Conservation (phyloP, 2,329 filamentous ascomycete species). For the Fusarium albidum region DNA sequence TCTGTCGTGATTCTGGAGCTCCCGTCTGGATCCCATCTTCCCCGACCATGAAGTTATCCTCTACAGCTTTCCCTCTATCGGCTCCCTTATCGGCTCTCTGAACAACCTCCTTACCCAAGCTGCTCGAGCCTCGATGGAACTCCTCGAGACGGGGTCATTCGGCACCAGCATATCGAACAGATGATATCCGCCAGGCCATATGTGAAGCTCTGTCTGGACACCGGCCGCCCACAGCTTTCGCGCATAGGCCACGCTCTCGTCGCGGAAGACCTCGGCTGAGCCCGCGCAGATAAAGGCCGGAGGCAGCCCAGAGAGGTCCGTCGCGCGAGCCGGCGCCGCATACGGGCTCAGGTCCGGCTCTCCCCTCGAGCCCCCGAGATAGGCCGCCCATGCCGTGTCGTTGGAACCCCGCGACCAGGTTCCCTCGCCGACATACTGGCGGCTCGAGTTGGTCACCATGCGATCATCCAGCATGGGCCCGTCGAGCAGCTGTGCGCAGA, state of each 20-base stretch:
- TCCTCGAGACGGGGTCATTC: slow-evolving; percentile 16
- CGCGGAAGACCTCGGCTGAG: slow-evolving; percentile 52
- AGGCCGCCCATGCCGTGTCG: slow-evolving; percentile 50
- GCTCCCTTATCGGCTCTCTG: slow-evolving; percentile 9
- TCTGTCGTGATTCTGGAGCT: too few species aligned
- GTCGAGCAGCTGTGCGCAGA: slow-evolving; percentile 52
- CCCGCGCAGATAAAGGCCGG: slow-evolving; percentile 55
- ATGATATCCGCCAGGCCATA: slow-evolving; percentile 53
- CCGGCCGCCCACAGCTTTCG: slow-evolving; percentile 49
- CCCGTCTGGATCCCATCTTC: too few species aligned
- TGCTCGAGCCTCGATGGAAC: slow-evolving; percentile 16
- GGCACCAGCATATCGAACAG: slow-evolving; percentile 45
- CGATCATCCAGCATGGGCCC: slow-evolving; percentile 58
- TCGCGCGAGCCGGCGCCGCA: slow-evolving; percentile 48
- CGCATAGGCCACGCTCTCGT: slow-evolving; percentile 52
- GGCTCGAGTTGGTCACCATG: slow-evolving; percentile 43
- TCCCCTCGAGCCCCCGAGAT: slow-evolving; percentile 48
- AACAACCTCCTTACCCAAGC: slow-evolving; percentile 26
- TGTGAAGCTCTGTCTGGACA: slow-evolving; percentile 52
- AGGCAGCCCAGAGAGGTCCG: slow-evolving; percentile 49
- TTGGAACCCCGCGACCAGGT: slow-evolving; percentile 50
- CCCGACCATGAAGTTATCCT: too few species aligned
- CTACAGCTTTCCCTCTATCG: slow-evolving; percentile 6
- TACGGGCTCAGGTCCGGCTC: slow-evolving; percentile 45
- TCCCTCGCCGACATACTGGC: slow-evolving; percentile 43